Evolutionary conservation across 768 basidiomycete genomes (phyloP), one percentile per base, ranked within the genome.

Genomic region (Mycena epipterygia): DNA sequence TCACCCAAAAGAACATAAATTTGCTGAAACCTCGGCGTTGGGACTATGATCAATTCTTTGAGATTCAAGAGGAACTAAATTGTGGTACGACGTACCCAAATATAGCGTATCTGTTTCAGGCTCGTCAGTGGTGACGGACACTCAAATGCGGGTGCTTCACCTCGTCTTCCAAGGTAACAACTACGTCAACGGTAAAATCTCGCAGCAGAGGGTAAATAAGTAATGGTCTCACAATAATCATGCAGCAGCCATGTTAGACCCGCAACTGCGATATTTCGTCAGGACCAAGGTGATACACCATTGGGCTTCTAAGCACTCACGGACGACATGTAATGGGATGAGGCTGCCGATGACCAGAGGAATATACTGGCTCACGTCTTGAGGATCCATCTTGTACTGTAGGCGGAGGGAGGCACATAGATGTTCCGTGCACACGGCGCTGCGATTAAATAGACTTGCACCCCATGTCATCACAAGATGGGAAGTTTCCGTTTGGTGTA

Each of bases 1-100:
- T 60, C 66, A 83, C 85, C 82, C 82, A 85, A 35, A 85, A 73
- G 70, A 81, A 86, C 82, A 86, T 81, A 35, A 76, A 76, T 76
- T 83, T 84, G 29, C 81, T 77, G 25, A 82, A 75, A 42, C 76
- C 76, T 23, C 76, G 69, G 60, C 78, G 79, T 49, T 84, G 83
- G 1, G 78, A 64, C 84, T 86, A 64, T 7, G 5, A 58, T n/a
- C 19, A 13, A 37, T 29, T 30, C 19, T 13, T 23, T n/a, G 33
- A 27, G 23, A 55, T 30, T 23, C 39, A 25, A n/a, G 37, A 17
- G n/a, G 8, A 39, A 30, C 8, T 19, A 8, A 42, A 37, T 35
- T n/a, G 37, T 30, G 5, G 2, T 7, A n/a, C n/a, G n/a, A n/a
- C 49, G 29, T 49, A 85, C 84, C 84, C 85, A 85, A 35, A 86